Percentiles rank a stretch among this genome's conserved stretches.
Evolutionary conservation across 371 early-diverging fungal genomes (phyloP).

Genomic region (Nosema muscidifuracis): DNA sequence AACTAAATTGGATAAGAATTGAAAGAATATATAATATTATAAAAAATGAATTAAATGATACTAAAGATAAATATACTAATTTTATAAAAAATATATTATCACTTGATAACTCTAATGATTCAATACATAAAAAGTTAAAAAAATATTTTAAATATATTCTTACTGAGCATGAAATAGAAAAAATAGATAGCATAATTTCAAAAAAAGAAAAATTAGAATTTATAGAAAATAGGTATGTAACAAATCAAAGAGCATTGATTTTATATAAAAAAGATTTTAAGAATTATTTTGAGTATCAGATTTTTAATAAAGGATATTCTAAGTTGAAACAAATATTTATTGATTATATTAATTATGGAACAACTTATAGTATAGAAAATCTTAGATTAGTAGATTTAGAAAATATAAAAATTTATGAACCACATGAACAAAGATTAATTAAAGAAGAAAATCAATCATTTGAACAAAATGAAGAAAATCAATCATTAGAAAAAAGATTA

Average conservation of each 20-base stretch:
- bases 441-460: too few species aligned
- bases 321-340: not conserved
- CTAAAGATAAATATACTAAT: not conserved
- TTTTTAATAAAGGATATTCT: not conserved
- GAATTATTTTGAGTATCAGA: not conserved
- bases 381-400: not conserved
- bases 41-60: not conserved
- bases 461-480: too few species aligned
- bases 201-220: not conserved
- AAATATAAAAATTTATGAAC: not conserved
- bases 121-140: conserved; percentile 2
- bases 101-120: not conserved
- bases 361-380: not conserved
- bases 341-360: not conserved
- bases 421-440: conserved; percentile 5
- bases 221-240: not conserved
- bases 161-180: not conserved
- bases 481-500: too few species aligned
- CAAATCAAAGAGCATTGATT: conserved; percentile 4
- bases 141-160: not conserved
- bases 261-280: not conserved
- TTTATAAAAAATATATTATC: not conserved
- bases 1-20: not conserved
- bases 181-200: not conserved
- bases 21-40: not conserved